These are phyloP conservation scores for Psilocybe azurescens DNA, from an alignment of 768 basidiomycete genomes.

Conservation along the genomic window DNA sequence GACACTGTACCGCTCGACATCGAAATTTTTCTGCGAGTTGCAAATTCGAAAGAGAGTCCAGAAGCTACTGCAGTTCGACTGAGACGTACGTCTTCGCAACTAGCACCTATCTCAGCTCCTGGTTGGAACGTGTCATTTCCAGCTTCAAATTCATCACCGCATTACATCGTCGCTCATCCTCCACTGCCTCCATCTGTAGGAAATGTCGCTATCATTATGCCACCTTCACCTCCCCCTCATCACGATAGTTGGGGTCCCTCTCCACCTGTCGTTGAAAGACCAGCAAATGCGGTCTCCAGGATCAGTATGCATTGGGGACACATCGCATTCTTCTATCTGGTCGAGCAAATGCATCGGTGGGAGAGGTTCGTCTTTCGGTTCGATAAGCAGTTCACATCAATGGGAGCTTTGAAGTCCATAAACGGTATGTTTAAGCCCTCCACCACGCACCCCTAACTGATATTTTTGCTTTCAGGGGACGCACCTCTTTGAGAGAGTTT, in stretches of 20 bases:
- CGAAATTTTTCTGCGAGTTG: constrained; percentile 74
- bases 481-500: constrained; percentile 79
- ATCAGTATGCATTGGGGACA: constrained; percentile 78
- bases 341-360: constrained; percentile 84
- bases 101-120: constrained; percentile 33
- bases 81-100: constrained; percentile 35
- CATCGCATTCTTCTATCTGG: constrained; percentile 79
- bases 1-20: constrained; percentile 74
- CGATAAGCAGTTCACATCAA: constrained; percentile 76
- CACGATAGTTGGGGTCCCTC: constrained; percentile 45
- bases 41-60: constrained; percentile 29
- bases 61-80: constrained; percentile 29
- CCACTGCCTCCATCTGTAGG: constrained; percentile 32
- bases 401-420: constrained; percentile 75
- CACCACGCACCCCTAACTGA: constrained; percentile 14
- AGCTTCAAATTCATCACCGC: constrained; percentile 34
- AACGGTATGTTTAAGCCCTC: constrained; percentile 51
- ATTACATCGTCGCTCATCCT: constrained; percentile 44
- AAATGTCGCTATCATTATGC: constrained; percentile 42
- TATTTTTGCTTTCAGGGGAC: constrained; percentile 49
- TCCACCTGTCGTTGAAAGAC: constrained; percentile 16
- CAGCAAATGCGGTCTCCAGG: constrained; percentile 36
- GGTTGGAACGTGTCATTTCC: constrained; percentile 37
- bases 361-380: constrained; percentile 81
- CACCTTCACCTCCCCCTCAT: constrained; percentile 43